Base-by-base conservation (phyloP, 2,329 filamentous ascomycete species). In the Neurospora sp. region DNA sequence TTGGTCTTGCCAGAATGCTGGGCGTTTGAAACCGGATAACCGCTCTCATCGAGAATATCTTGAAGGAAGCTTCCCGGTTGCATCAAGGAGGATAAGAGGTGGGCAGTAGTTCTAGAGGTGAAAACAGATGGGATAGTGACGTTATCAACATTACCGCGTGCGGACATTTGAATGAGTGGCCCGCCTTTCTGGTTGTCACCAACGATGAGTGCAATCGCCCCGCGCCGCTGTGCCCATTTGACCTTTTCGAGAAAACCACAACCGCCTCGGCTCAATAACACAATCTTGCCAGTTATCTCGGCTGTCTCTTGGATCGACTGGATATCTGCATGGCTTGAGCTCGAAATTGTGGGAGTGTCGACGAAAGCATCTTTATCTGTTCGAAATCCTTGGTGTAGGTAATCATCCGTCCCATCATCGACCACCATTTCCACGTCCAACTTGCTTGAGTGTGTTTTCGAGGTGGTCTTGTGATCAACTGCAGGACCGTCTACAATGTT, bases 241-340 rank as follows among this genome's bases (percentile, higher is more conserved):
- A 96, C 93, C 81, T 99, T 99, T 78, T 98, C 95, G 71, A 97
- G 81, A 79, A 99, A 99, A 5, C 96, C 96, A 79, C 96, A 99
- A 8, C 95, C 96, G 70, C 96, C 96, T 69, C 96, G 89, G 79
- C 92, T 96, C 70, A 99, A 84, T 68, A 99, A 83, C 2, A 97
- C 96, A 66, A 99, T 88, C 81, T 97, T 98, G 74, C 96, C 96
- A 39, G 90, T 86, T 73, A 99, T 98, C 78, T 98, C 95, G 28
- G 95, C 93, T 68, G 89, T 89, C 81, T 97, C 93, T 80, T 97
- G 93, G 71, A 97, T 84, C 1, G 91, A 95, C 78, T 97, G 92
- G 72, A 97, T 97, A 79, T 97, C 93, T 71, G 93, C 92, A 80
- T 97, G 92, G n/a, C 82, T 77, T 33, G 82, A 79, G 28, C 79